A percentile compares a stretch with the other conserved stretches of the same genome.
These are phyloP conservation scores for Cryphonectria carpinicola DNA, from an alignment of 2,329 filamentous ascomycete genomes.

Conservation along the genomic window DNA sequence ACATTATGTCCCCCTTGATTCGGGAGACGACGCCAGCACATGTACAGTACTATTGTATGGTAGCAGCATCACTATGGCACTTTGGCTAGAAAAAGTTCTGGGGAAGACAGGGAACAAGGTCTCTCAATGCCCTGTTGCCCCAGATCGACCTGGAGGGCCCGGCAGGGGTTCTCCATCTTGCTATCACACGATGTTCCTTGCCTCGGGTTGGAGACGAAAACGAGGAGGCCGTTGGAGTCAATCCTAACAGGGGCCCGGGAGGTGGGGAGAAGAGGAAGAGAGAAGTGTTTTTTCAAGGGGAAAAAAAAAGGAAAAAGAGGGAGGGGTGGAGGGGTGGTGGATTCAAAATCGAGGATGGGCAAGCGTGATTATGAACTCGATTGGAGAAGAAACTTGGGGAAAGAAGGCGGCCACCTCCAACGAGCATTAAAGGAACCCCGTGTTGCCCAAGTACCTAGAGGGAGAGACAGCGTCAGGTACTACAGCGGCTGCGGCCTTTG, in stretches of 20 bases:
- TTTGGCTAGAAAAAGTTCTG: conserved; percentile 15
- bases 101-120: conserved; percentile 29
- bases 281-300: no score
- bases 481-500: not conserved
- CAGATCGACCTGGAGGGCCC: conserved; percentile 9
- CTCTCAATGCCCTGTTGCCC: not conserved
- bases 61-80: not conserved
- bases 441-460: not conserved
- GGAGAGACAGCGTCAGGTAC: not conserved
- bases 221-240: conserved; percentile 1
- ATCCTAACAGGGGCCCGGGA: not conserved
- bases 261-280: no score
- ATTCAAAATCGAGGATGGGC: not conserved
- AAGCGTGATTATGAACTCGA: not conserved
- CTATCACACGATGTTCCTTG: conserved; percentile 22
- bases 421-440: not conserved
- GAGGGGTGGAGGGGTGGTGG: not conserved
- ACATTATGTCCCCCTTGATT: not conserved
- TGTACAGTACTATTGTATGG: not conserved
- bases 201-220: conserved; percentile 17
- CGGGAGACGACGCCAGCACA: conserved; percentile 14
- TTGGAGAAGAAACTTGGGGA: conserved; percentile 17
- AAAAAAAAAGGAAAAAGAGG: not conserved
- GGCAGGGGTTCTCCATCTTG: conserved; percentile 18
- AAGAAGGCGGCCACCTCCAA: conserved; percentile 1